Evolutionary conservation across 345 rosid genomes (phyloP), one percentile per base, ranked within the genome.

Genomic region (Eutrema heterophyllum): DNA sequence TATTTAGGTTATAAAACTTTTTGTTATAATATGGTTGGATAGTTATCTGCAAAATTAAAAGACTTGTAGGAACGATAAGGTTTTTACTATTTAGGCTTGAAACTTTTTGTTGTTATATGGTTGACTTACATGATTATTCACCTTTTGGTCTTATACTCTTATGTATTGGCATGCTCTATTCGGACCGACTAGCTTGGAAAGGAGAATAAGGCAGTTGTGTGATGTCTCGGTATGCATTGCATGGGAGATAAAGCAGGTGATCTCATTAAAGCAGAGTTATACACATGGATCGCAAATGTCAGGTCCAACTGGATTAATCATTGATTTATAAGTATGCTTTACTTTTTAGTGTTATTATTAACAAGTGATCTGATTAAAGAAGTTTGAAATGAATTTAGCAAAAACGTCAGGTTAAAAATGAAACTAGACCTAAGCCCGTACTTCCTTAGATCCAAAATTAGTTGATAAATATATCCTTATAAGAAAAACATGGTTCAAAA

Each of bases 151-250:
- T n/a, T n/a, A n/a, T n/a, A n/a, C n/a, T 43, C 10, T 44, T 29
- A 29, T 29, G 3, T 72, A 5, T 64, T 73, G 78, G 64, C 77
- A 74, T 67, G 36, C 27, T 67, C 79, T 68, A 35, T 61, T 75
- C 48, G 63, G 70, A 68, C 74, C 69, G 50, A 63, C 21, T 75
- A 35, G 21, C 35, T 51, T 68, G 74, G 58, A 61, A 43, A 52
- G 7, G 49, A 51, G 63, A 60, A 67, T 60, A 52, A 68, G 21
- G 64, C 43, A 68, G 40, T 60, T 51, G 70, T 68, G 74, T 75
- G 33, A 61, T 68, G 79, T 75, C 69, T 50, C 39, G 15, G 16
- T 27, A 48, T 49, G 62, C 44, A 49, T 35, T 64, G 73, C 68
- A 41, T 68, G 58, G 68, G 64, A 41, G 49, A 68, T 68, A 60